Base-by-base conservation (phyloP, 129 eudicot genomes). In the Tagetes erecta region DNA sequence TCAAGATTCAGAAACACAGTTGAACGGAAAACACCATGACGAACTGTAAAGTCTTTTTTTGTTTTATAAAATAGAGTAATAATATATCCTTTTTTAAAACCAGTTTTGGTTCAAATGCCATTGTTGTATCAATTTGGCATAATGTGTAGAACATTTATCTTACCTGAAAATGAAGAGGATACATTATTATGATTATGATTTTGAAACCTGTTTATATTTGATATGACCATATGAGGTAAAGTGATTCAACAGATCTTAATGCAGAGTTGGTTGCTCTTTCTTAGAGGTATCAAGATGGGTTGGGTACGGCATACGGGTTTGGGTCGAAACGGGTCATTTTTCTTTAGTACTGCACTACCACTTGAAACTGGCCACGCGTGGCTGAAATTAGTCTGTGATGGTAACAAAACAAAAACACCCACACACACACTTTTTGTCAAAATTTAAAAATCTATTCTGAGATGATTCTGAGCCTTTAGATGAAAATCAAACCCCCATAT, bases 11-110 rank as follows among this genome's bases (percentile, higher is more conserved):
- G 77, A 49, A 75, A 72, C 66, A 40, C 33, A 8, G 2, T 8
- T 50, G 64, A 68, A 62, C 41, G 62, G 40, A 50, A 46, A 70
- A 62, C 80, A 50, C 81, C 95, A 80, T 42, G 96, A 94, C 37
- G 98, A 94, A 81, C 64, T 93, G 82, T 90, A 77, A 88, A 82
- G 70, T 39, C 34, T 55, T 77, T 27, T 40, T 72, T 74, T 64
- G n/a, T 71, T 72, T 55, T 45, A 10, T 1, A 6, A 6, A 6
- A 1, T 6, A 44, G 1, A 20, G 12, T 20, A 11, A 11, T 59
- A n/a, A 52, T 13, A 13, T 50, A 3, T 65, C 38, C 12, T 6
- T 72, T 65, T 27, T 11, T 3, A 10, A 8, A 52, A 52, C 41
- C 39, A 64, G 71, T 74, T 74, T 63, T 47, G 71, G 64, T 63